Evolutionary conservation across 306 rosid genomes (phyloP), one percentile per base, ranked within the genome.

Genomic region (Vigna radiata): DNA sequence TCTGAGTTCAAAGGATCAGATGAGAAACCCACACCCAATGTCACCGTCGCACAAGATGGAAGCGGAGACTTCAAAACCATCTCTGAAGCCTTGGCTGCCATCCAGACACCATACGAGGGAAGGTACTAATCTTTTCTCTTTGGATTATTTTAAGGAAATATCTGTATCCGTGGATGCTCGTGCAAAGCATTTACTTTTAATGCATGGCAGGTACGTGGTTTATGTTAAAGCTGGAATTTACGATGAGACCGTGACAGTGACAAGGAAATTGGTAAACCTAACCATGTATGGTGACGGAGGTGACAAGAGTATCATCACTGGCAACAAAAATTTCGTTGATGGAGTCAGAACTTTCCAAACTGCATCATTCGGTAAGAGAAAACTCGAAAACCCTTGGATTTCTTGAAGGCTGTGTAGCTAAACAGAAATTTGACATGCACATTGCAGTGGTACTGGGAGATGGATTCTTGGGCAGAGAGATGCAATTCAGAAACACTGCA

Each of bases 251-350:
- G 97, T 95, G 66, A 81, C 62, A 0, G 83, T 92, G 37, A 86
- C 89, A 18, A 86, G 82, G 86, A 79, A 71, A 63, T 87, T 87
- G 98, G 47, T 5, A 6, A 90, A 92, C 41, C 48, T 95, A 25
- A 95, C 97, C 41, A 74, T 95, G 65, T 95, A 85, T 18, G 98
- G 97, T 41, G 98, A 95, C 52, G 97, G 98, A 44, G 77, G 89
- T 1, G 87, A 81, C 17, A 95, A 95, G 80, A 92, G 87, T 68
- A 81, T 92, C 62, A 79, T 95, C 70, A 88, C 94, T 2, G 97
- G 98, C 16, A 87, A 71, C 69, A 90, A 89, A 58, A 92, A 90
- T 60, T 80, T 48, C 54, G 86, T 69, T 2, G 97, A 95, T 46
- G 97, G 97, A 75, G 89, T 85, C 7, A 84, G 88, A 23, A 86